phyloP scores from a whole-genome alignment of 768 basidiomycete species.

The Termitomyces sp. region DNA sequence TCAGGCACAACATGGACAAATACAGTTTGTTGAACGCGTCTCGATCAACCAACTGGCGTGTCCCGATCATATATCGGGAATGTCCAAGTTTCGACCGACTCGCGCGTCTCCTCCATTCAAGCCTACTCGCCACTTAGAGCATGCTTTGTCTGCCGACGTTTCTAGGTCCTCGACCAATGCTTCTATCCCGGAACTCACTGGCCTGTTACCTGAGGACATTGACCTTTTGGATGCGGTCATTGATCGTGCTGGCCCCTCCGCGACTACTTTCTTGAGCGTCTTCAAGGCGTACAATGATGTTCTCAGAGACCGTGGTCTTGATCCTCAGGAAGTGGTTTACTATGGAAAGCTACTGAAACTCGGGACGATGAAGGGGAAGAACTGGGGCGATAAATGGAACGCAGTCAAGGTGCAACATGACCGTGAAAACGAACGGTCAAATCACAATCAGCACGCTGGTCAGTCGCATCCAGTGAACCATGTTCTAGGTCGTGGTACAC shows the following conservation, averaged over 20 bases:
- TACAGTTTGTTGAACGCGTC: slow-evolving; percentile 7
- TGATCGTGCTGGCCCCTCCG: slow-evolving; percentile 54
- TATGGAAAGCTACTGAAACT: slow-evolving; percentile 82
- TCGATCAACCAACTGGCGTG: not conserved
- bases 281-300: slow-evolving; percentile 85
- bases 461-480: not conserved
- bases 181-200: slow-evolving; percentile 45
- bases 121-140: slow-evolving; percentile 16
- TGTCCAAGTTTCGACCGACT: slow-evolving; percentile 42
- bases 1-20: slow-evolving; percentile 6
- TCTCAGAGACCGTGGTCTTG: slow-evolving; percentile 67
- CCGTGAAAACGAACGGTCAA: slow-evolving; percentile 16
- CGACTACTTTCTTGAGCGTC: slow-evolving; percentile 75
- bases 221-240: slow-evolving; percentile 75
- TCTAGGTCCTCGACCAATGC: slow-evolving; percentile 31
- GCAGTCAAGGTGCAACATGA: slow-evolving; percentile 56
- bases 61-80: slow-evolving; percentile 12
- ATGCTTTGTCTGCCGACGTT: slow-evolving; percentile 23
- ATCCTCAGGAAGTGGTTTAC: slow-evolving; percentile 73
- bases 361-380: slow-evolving; percentile 72
- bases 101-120: slow-evolving; percentile 43
- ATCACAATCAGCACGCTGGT: not conserved
- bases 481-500: not conserved
- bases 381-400: slow-evolving; percentile 82
- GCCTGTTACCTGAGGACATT: slow-evolving; percentile 52